Percentiles rank a stretch among this genome's conserved stretches.
Evolutionary conservation across 352 stramenopile genomes (phyloP).

Genomic region (Pythium graminicola): DNA sequence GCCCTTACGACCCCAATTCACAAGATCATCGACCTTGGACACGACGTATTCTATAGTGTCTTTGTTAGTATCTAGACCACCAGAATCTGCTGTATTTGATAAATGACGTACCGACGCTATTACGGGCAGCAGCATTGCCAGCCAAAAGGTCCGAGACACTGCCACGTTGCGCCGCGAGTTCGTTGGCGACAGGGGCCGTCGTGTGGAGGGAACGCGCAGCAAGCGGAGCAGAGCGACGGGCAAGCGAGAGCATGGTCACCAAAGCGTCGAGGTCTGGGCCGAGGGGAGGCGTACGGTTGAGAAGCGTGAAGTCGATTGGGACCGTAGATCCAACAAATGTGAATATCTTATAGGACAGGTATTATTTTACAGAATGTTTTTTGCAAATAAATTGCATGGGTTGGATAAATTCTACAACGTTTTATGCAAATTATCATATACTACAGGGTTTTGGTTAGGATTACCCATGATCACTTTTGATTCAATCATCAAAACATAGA

Average conservation of each 20-base stretch:
- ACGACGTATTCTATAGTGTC: conserved; percentile 93
- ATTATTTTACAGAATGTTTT: neutral
- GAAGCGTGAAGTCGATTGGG: too few relatives aligned
- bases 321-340: too few relatives aligned
- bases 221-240: conserved; percentile 15
- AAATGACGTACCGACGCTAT: conserved; percentile 66
- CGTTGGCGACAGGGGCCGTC: conserved; percentile 23
- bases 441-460: too few relatives aligned
- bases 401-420: too few relatives aligned
- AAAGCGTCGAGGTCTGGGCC: neutral
- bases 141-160: conserved; percentile 66
- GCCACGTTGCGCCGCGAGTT: conserved; percentile 34
- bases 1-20: conserved; percentile 97
- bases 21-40: conserved; percentile 95
- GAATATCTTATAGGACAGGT: neutral
- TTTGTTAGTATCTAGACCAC: neutral
- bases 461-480: neutral
- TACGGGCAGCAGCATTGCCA: conserved; percentile 61
- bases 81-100: neutral
- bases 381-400: too few relatives aligned
- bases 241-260: conserved; percentile 20
- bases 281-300: conserved; percentile 6
- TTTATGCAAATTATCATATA: too few relatives aligned
- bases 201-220: conserved; percentile 19
- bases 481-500: neutral